Percentiles rank a stretch among this genome's conserved stretches.
These are phyloP conservation scores for Claviceps cyperi DNA, from an alignment of 2,329 filamentous ascomycete species.

Conservation along the genomic window DNA sequence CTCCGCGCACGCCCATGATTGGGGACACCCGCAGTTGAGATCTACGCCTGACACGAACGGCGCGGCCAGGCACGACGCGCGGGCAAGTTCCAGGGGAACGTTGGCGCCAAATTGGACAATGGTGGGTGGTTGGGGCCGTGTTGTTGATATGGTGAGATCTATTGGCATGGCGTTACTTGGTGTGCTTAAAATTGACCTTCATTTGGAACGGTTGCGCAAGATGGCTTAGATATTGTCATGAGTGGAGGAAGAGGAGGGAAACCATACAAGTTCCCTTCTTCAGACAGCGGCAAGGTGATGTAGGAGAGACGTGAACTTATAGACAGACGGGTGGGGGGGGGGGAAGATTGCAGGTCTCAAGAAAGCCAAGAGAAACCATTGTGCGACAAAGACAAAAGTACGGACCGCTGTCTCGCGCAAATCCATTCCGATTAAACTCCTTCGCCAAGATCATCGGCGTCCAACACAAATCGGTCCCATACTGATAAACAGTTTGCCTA, in stretches of 20 bases:
- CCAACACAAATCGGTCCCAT: slow-evolving; percentile 53
- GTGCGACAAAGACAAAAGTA: background rate
- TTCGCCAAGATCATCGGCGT: slow-evolving; percentile 60
- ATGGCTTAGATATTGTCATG: too few relatives aligned
- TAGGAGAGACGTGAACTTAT: too few relatives aligned
- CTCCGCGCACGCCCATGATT: slow-evolving; percentile 57
- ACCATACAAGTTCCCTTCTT: too few relatives aligned
- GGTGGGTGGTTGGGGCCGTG: slow-evolving; percentile 37
- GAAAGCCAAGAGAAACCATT: too few relatives aligned
- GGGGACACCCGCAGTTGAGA: slow-evolving; percentile 60
- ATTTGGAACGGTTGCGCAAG: too few relatives aligned
- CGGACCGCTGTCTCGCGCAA: slow-evolving; percentile 46
- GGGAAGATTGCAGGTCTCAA: too few relatives aligned
- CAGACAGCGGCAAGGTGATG: too few relatives aligned
- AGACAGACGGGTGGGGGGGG: too few relatives aligned
- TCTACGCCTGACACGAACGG: slow-evolving; percentile 52
- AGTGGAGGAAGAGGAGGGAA: too few relatives aligned
- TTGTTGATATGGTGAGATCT: slow-evolving; percentile 49
- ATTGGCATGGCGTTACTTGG: background rate
- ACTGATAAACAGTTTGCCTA: slow-evolving; percentile 49
- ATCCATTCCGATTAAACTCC: slow-evolving; percentile 48
- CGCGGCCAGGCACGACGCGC: slow-evolving; percentile 46
- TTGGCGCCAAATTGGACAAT: slow-evolving; percentile 56
- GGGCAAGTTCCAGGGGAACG: slow-evolving; percentile 43
- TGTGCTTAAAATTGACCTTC: too few relatives aligned